A percentile compares a stretch with the other conserved stretches of the same genome.
phyloP scores from a whole-genome alignment of 2,329 filamentous ascomycete species.

The Pseudocercospora eumusae region DNA sequence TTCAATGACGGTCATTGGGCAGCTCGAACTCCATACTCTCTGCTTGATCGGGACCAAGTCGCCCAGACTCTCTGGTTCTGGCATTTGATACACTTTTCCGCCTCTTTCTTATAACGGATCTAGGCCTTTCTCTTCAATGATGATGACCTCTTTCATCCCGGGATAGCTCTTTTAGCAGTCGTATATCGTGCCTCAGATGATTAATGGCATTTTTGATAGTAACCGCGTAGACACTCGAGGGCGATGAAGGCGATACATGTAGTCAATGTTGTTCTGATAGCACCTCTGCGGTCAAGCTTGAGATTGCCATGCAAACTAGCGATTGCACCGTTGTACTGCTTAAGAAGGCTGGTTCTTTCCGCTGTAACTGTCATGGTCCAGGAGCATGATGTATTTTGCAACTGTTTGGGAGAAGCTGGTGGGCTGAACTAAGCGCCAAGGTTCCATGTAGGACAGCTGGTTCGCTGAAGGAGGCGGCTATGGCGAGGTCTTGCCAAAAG shows the following conservation, averaged over 20 bases:
- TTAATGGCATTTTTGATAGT: neutral
- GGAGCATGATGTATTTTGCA: neutral
- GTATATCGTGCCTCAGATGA: neutral
- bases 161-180: neutral
- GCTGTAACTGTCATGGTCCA: too few relatives aligned
- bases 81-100: neutral
- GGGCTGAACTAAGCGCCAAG: neutral
- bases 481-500: neutral
- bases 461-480: neutral
- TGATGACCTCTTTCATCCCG: neutral
- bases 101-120: neutral
- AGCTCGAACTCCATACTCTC: neutral
- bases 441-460: neutral
- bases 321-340: neutral
- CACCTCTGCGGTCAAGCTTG: neutral
- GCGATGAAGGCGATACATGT: constrained; percentile 2
- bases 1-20: neutral
- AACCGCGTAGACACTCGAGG: neutral
- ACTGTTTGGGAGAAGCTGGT: neutral
- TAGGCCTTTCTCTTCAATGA: neutral
- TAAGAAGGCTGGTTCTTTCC: neutral
- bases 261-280: neutral
- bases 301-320: neutral
- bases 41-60: neutral
- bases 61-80: neutral